phyloP scores from a whole-genome alignment of 495 filamentous ascomycete species.

The Astrothelium macrocarpum region DNA sequence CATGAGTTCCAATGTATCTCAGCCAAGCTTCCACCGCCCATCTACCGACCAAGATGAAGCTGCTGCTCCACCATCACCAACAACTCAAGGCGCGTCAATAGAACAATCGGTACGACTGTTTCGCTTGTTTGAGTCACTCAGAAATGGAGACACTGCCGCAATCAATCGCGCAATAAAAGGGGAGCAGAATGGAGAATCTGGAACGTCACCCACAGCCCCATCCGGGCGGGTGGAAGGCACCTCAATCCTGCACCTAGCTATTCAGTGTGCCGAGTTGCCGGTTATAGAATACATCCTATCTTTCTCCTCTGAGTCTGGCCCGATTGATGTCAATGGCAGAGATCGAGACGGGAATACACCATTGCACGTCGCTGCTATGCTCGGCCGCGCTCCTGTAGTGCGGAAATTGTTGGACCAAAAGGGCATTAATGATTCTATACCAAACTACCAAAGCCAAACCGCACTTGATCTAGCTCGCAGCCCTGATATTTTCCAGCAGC shows the following conservation, averaged over 20 bases:
- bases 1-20: conserved; percentile 24
- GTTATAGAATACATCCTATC: conserved; percentile 94
- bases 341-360: conserved; percentile 92
- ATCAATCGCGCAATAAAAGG: conserved; percentile 85
- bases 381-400: conserved; percentile 71
- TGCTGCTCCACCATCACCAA: conserved; percentile 20
- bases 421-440: conserved; percentile 76
- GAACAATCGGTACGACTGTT: conserved; percentile 93
- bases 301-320: conserved; percentile 44
- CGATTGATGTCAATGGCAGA: conserved; percentile 74
- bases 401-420: conserved; percentile 67
- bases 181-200: conserved; percentile 21
- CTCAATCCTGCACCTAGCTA: conserved; percentile 81
- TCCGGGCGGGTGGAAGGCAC: conserved; percentile 58
- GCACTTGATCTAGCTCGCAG: conserved; percentile 82
- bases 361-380: conserved; percentile 74
- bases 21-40: conserved; percentile 4
- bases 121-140: conserved; percentile 81
- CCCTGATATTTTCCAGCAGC: conserved; percentile 88
- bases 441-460: conserved; percentile 81
- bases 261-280: conserved; percentile 93
- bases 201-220: conserved; percentile 30
- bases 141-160: conserved; percentile 80
- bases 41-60: neutral
- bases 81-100: conserved; percentile 47